Evolutionary conservation across 176 grass and related monocot genomes (phyloP).

Genomic region (Zoysia japonica): DNA sequence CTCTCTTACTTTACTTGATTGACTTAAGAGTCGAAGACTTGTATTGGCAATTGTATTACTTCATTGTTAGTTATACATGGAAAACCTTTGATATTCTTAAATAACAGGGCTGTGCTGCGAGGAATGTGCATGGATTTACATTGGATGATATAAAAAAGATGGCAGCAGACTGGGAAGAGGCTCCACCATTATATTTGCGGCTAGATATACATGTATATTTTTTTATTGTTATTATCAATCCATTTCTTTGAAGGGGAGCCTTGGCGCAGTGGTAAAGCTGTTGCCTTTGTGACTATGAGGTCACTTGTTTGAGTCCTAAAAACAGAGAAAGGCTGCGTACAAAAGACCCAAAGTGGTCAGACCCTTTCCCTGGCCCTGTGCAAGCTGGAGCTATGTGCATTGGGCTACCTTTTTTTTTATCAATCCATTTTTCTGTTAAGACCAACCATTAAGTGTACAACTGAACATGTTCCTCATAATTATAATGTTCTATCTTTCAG

Average conservation of each 20-base stretch:
- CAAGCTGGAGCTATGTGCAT: no score
- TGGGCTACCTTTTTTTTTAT: not conserved
- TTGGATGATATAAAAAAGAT: slow-evolving; percentile 85
- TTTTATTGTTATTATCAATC: slow-evolving; percentile 25
- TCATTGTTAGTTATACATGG: slow-evolving; percentile 8
- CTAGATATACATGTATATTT: slow-evolving; percentile 80
- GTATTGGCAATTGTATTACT: not conserved
- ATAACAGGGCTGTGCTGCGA: slow-evolving; percentile 83
- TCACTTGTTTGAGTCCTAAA: no score
- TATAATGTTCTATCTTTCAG: slow-evolving; percentile 54
- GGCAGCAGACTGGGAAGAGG: slow-evolving; percentile 85
- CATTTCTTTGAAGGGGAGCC: not conserved
- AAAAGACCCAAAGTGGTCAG: no score
- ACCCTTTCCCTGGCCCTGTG: no score
- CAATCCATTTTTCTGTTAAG: slow-evolving; percentile 11
- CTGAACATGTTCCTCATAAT: slow-evolving; percentile 38
- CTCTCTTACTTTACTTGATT: not conserved
- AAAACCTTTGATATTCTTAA: slow-evolving; percentile 36
- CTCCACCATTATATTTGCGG: slow-evolving; percentile 74
- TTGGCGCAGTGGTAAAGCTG: no score
- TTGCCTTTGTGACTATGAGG: no score
- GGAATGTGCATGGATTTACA: slow-evolving; percentile 89
- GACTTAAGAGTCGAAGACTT: not conserved
- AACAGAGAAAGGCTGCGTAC: no score
- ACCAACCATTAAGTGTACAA: slow-evolving; percentile 20